Evolutionary conservation across 106 monocot species (phyloP), one percentile per base, ranked within the genome.

Genomic region (Dendrobium huoshanense): DNA sequence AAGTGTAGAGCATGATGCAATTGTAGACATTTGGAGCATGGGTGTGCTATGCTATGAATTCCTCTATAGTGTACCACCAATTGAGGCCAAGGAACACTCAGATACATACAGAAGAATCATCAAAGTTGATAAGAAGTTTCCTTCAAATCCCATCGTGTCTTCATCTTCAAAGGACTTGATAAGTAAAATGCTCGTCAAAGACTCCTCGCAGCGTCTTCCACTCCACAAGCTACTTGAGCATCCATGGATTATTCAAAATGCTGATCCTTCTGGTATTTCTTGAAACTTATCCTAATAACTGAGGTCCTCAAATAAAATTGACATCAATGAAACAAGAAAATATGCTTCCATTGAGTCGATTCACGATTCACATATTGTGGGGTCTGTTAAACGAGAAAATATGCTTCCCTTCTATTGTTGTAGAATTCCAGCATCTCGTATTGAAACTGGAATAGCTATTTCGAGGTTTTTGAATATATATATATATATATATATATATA

Each of bases 21-120:
- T 78, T 82, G 98, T 95, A 29, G 95, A 99, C 70, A 95, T 99
- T 41, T 99, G 98, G 98, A 99, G 98, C 79, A 90, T 99, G 81
- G 95, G 95, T 8, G 87, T 94, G 55, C 72, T 98, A 81, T 94
- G 94, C 81, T 98, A 92, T 81, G 97, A 98, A 75, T 95, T 99
- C 78, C 95, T 98, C 19, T 98, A 98, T 82, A 95, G 98, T 27
- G 84, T 87, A 22, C 98, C 98, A 4, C 98, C 95, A 73, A 95
- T 99, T 85, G 95, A 95, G 80, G 98, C 95, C n/a, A 94, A 95
- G 80, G 93, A 99, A 41, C 95, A 99, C 74, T 91, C 95, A 4
- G 95, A 95, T 73, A 99, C 70, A 95, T 73, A 99, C 70, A 87
- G 92, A 83, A 98, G 98, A 86, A 98, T 98, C 82, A 65, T 95